Evolutionary conservation across 2,329 filamentous ascomycete genomes (phyloP), one percentile per base, ranked within the genome.

Genomic region (Saccharata proteae): DNA sequence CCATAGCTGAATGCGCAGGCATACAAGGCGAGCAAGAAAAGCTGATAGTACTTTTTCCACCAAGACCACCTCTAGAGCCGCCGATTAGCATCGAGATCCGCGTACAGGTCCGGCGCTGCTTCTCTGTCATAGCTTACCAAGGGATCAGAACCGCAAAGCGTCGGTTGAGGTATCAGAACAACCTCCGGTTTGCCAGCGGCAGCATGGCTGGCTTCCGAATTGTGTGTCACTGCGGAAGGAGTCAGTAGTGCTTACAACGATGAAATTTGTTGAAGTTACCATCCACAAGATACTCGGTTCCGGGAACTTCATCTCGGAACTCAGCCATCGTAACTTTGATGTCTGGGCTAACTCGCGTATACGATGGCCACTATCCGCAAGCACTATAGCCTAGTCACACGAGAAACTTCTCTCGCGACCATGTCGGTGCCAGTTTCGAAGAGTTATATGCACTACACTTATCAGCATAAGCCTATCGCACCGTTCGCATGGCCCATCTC

Each of bases 1-100:
- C 55, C 56, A 34, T 52, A 58, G 1, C 55, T 58, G 36, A 56
- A 55, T 2, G 55, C 50, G 23, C 57, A 59, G 2, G 57, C 56
- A 30, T 59, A 61, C 2, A 55, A 35, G 1, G 56, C 51, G 2
- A 58, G 49, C 4, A 61, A 37, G 34, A 57, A 54, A 2, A 60
- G 45, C 8, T 54, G 52, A 40, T 54, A 61, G 37, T 51, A 49
- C 26, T 59, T 61, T 38, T 59, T 59, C 30, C 37, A 42, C 25
- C 35, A 44, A 8, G 47, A 33, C 55, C 56, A 59, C 16, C 53
- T 44, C 26, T 38, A 28, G 16, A 36, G 38, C 17, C 10, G 24
- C 8, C 13, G 19, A 21, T 21, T n/a, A 21, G 3, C 4, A 6
- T 13, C 8, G n/a, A 21, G n/a, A n/a, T 8, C 19, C n/a, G 3